phyloP scores from a whole-genome alignment of 164 flowering plant genomes.

The Santalum album region DNA sequence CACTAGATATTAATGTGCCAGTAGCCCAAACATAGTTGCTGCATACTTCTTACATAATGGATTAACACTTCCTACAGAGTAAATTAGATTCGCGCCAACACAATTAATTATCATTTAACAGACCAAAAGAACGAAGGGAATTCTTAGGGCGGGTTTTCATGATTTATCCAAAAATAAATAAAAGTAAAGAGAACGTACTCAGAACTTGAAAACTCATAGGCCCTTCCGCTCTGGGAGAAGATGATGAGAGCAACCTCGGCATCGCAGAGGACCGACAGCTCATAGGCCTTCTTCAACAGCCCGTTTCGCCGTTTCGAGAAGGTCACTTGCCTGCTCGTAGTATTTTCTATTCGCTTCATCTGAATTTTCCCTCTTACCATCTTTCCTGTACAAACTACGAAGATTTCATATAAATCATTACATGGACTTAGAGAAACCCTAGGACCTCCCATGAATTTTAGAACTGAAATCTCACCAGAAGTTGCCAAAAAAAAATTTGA shows the following conservation, averaged over 20 bases:
- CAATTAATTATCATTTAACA: too few species aligned
- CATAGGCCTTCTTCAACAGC: conserved; percentile 44
- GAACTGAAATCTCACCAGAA: not conserved
- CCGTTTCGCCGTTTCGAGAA: conserved; percentile 46
- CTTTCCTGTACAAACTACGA: not conserved
- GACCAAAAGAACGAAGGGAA: too few species aligned
- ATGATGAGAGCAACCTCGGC: conserved; percentile 45
- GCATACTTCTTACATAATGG: too few species aligned
- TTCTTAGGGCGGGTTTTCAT: too few species aligned
- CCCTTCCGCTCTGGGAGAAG: conserved; percentile 44
- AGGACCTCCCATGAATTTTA: not conserved
- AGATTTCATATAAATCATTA: not conserved
- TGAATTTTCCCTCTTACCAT: conserved; percentile 57
- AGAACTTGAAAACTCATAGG: conserved; percentile 40
- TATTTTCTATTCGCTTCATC: conserved; percentile 49
- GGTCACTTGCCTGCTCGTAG: conserved; percentile 49
- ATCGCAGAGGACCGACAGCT: conserved; percentile 44
- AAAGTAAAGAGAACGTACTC: conserved; percentile 26
- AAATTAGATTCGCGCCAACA: too few species aligned
- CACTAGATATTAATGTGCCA: too few species aligned
- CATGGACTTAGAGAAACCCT: not conserved
- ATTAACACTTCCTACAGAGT: too few species aligned
- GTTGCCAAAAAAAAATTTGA: too few species aligned
- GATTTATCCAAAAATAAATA: too few species aligned
- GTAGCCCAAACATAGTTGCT: too few species aligned